Conservation (phyloP, 345 rosid genomes). For the Populus davidiana region DNA sequence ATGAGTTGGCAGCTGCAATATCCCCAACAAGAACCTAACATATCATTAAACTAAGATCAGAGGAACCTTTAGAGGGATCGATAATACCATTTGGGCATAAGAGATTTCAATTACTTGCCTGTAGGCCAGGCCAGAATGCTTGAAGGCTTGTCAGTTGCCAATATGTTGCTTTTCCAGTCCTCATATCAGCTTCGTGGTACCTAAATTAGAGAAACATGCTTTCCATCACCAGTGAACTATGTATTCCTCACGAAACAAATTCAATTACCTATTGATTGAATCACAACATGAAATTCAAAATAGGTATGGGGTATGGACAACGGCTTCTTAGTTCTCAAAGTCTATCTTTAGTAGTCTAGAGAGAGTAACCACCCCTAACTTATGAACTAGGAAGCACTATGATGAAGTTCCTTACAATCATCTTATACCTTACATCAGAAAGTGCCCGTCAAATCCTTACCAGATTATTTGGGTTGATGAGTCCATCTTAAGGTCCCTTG, state of each 20-base stretch:
- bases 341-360: neutral
- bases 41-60: conserved; percentile 26
- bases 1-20: conserved; percentile 77
- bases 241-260: neutral
- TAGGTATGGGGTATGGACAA: neutral
- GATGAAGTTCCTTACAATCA: no score
- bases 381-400: no score
- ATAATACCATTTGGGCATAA: neutral
- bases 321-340: neutral
- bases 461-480: no score
- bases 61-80: conserved; percentile 9
- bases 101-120: conserved; percentile 45
- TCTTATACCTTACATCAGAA: no score
- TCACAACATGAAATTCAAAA: neutral
- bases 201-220: conserved; percentile 29
- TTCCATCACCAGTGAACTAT: conserved; percentile 6
- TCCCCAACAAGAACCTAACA: conserved; percentile 93
- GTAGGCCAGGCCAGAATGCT: conserved; percentile 99
- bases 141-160: conserved; percentile 99
- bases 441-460: no score
- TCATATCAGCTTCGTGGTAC: conserved; percentile 99
- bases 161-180: conserved; percentile 89
- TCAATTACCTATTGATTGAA: neutral
- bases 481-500: no score
- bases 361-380: no score